Percentiles rank a stretch among this genome's conserved stretches.
phyloP scores from a whole-genome alignment of 495 filamentous ascomycete genomes.

The Aspergillus biplanus region DNA sequence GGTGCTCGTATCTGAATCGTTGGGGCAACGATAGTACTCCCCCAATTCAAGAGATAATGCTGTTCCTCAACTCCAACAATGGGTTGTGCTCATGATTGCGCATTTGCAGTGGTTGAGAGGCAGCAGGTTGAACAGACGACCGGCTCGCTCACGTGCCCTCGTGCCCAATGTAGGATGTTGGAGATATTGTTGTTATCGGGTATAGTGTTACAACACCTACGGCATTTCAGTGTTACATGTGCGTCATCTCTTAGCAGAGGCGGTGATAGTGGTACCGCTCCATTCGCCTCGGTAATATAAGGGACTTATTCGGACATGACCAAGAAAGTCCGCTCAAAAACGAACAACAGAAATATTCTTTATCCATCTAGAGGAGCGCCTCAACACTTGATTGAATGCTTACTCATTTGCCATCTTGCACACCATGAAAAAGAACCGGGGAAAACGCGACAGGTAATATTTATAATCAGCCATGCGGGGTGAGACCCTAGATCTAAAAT shows the following conservation, averaged over 20 bases:
- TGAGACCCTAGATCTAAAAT: constrained; percentile 30
- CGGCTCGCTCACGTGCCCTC: not conserved
- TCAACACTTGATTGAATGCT: too few relatives aligned
- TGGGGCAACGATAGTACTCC: too few relatives aligned
- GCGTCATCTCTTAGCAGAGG: not conserved
- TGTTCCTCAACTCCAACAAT: not conserved
- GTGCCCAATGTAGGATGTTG: constrained; percentile 13
- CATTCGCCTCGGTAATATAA: not conserved
- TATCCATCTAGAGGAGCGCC: too few relatives aligned
- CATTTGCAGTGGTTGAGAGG: too few relatives aligned
- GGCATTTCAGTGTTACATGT: not conserved
- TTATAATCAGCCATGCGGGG: constrained; percentile 11
- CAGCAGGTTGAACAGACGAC: too few relatives aligned
- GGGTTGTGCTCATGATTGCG: too few relatives aligned
- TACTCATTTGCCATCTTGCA: too few relatives aligned
- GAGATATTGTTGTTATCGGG: not conserved
- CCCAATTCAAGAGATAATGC: too few relatives aligned
- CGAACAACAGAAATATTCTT: not conserved
- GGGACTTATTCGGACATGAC: not conserved
- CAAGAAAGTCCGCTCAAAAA: not conserved
- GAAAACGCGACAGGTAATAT: constrained; percentile 7
- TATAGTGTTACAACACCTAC: not conserved
- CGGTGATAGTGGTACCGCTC: not conserved
- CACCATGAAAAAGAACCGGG: constrained; percentile 4
- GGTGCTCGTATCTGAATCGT: not conserved